Conservation (phyloP, 2,329 filamentous ascomycete genomes). For the Botrytis sinoallii region DNA sequence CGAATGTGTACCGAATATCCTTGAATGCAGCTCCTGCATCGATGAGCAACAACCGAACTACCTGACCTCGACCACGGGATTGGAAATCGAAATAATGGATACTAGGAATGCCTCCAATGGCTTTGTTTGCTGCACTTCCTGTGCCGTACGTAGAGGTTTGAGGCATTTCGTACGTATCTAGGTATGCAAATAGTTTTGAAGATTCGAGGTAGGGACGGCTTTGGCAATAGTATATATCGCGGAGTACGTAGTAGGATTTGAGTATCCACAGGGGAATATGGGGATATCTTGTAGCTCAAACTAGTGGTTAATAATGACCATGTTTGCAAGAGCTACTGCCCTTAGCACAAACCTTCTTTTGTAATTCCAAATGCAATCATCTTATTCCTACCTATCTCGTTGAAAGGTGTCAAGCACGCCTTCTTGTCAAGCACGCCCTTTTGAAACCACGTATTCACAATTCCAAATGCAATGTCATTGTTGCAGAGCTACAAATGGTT, state of each 20-base stretch:
- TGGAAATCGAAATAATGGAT: conserved; percentile 38
- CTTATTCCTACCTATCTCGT: background rate
- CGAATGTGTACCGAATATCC: conserved; percentile 36
- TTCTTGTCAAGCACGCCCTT: background rate
- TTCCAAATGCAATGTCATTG: background rate
- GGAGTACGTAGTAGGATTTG: background rate
- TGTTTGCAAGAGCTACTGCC: background rate
- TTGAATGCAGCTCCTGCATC: conserved; percentile 37
- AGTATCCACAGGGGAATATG: background rate
- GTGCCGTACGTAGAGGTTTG: conserved; percentile 23
- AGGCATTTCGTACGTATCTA: background rate
- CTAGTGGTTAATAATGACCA: background rate
- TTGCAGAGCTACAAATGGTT: background rate
- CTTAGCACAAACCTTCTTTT: background rate
- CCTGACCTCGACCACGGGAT: conserved; percentile 37
- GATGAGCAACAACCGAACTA: conserved; percentile 33
- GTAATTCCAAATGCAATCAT: background rate
- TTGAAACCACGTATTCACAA: background rate
- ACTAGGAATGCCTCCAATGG: conserved; percentile 37
- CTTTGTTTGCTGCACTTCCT: conserved; percentile 32
- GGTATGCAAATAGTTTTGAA: background rate
- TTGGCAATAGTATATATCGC: background rate
- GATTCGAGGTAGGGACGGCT: background rate
- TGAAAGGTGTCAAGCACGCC: background rate
- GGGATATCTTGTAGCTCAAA: background rate